A percentile compares a stretch with the other conserved stretches of the same genome.
phyloP scores from a whole-genome alignment of 345 rosid species.

The Linum trigynum region DNA sequence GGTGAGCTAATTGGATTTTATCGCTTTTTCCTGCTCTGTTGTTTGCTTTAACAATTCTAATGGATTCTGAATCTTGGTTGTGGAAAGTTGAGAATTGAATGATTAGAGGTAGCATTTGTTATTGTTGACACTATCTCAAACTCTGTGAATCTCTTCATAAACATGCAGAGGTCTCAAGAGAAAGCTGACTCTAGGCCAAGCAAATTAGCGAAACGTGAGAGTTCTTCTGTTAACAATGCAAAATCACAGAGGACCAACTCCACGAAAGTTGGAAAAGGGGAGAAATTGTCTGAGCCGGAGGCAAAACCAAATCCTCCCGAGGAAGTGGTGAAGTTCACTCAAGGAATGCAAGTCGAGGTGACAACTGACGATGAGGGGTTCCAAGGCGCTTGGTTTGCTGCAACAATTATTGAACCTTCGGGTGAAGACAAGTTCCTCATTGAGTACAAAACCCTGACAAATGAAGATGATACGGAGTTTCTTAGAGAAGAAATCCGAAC shows the following conservation, averaged over 20 bases:
- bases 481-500: conserved; percentile 49
- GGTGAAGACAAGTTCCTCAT: conserved; percentile 45
- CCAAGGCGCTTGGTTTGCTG: conserved; percentile 78
- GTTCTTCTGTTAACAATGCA: neutral
- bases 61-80: neutral
- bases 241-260: conserved; percentile 4
- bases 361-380: conserved; percentile 77
- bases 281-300: conserved; percentile 10
- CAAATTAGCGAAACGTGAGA: neutral
- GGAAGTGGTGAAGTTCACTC: conserved; percentile 4
- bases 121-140: neutral
- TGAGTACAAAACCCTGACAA: conserved; percentile 50
- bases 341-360: conserved; percentile 47
- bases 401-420: conserved; percentile 37
- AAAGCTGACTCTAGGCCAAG: neutral
- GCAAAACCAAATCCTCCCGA: neutral
- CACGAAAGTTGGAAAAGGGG: neutral
- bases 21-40: conserved; percentile 1
- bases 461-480: conserved; percentile 57
- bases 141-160: conserved; percentile 5
- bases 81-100: too few species aligned
- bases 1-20: conserved; percentile 12
- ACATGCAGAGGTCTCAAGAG: conserved; percentile 24
- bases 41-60: neutral
- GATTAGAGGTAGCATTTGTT: neutral